A percentile compares a stretch with the other conserved stretches of the same genome.
These are phyloP conservation scores for Yueomyces sinensis DNA, from an alignment of 805 yeast species.

Conservation along the genomic window DNA sequence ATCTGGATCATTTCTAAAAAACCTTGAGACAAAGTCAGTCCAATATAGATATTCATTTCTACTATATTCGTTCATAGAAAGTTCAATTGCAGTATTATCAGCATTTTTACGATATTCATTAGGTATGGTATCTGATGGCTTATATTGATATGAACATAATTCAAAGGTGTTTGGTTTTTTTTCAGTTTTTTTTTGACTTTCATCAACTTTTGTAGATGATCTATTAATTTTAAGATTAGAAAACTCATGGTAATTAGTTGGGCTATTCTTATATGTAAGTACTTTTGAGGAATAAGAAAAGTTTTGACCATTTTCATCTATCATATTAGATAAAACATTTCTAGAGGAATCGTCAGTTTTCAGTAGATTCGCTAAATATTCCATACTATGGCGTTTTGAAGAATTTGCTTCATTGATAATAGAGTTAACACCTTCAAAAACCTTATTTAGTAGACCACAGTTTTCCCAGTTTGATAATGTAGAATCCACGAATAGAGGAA, in stretches of 20 bases:
- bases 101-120: conserved; percentile 6
- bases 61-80: conserved; percentile 16
- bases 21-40: conserved; percentile 21
- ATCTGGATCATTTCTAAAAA: conserved; percentile 30
- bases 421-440: conserved; percentile 17
- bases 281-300: conserved; percentile 14
- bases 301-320: conserved; percentile 1
- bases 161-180: background rate
- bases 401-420: conserved; percentile 7
- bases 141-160: conserved; percentile 10
- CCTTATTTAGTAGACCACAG: conserved; percentile 11
- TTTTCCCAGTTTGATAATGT: conserved; percentile 17
- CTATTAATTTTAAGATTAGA: conserved; percentile 12
- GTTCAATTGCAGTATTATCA: conserved; percentile 3
- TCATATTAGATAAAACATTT: conserved; percentile 14
- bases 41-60: conserved; percentile 20
- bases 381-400: conserved; percentile 11
- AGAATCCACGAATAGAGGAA: conserved; percentile 35
- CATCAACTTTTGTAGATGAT: background rate
- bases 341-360: conserved; percentile 10
- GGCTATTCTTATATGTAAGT: conserved; percentile 3
- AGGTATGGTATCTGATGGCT: conserved; percentile 20
- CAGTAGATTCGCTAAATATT: conserved; percentile 7
- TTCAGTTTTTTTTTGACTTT: background rate
- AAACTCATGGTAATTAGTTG: conserved; percentile 8